Evolutionary conservation across 2,329 filamentous ascomycete genomes (phyloP).

Genomic region (Pseudogymnoascus sp.): DNA sequence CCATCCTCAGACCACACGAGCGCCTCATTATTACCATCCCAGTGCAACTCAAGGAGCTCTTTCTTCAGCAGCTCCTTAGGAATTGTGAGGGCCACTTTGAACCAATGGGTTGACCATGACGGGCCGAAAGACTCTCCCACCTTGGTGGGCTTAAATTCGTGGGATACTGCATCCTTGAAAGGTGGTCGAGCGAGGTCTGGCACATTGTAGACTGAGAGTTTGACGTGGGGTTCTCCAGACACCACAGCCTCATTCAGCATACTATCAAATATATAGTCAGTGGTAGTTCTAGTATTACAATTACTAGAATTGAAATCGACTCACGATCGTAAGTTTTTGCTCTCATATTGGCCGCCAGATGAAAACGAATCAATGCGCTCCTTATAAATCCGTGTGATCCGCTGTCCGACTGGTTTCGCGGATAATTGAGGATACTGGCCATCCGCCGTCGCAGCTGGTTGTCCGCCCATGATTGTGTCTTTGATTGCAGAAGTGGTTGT

Average conservation of each 20-base stretch:
- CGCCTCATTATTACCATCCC: slow-evolving; percentile 94
- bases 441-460: slow-evolving; percentile 23
- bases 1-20: slow-evolving; percentile 87
- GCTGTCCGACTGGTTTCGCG: slow-evolving; percentile 55
- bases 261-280: slow-evolving; percentile 30
- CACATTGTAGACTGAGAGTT: slow-evolving; percentile 79
- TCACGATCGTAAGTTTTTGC: slow-evolving; percentile 64
- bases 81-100: slow-evolving; percentile 72
- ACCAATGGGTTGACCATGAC: slow-evolving; percentile 98
- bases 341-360: slow-evolving; percentile 66
- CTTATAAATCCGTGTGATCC: slow-evolving; percentile 78
- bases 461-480: slow-evolving; percentile 27
- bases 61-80: slow-evolving; percentile 65
- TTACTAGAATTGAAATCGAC: slow-evolving; percentile 27
- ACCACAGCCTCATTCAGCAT: slow-evolving; percentile 63
- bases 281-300: not conserved
- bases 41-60: slow-evolving; percentile 85
- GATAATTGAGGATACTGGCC: slow-evolving; percentile 27
- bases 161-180: slow-evolving; percentile 72
- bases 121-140: slow-evolving; percentile 80
- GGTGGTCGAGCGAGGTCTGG: slow-evolving; percentile 71
- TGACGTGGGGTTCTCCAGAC: slow-evolving; percentile 67
- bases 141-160: slow-evolving; percentile 65
- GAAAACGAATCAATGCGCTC: slow-evolving; percentile 78
- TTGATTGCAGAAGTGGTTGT: not conserved